Percentiles rank a stretch among this genome's conserved stretches.
Evolutionary conservation across 257 asterid species (phyloP).

Genomic region (Henckelia pumila): DNA sequence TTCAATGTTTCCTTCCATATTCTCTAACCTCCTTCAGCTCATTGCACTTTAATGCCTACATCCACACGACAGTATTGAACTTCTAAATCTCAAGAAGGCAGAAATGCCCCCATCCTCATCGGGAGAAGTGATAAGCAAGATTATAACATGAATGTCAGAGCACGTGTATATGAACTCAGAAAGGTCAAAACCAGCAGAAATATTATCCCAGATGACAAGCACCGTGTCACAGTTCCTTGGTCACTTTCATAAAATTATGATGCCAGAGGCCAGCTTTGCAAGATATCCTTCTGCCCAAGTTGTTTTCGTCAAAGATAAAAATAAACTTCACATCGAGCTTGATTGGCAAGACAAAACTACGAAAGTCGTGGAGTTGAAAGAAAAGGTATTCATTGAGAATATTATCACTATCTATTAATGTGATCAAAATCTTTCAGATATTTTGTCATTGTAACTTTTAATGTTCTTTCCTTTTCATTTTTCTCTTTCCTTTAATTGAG

Average conservation of each 20-base stretch:
- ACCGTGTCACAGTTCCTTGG: background rate
- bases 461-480: conserved; percentile 1
- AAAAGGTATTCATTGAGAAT: background rate
- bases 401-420: background rate
- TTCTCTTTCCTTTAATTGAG: conserved; percentile 1
- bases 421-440: background rate
- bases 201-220: background rate
- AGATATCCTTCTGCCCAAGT: background rate
- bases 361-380: background rate
- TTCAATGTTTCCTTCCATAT: background rate
- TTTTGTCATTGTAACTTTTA: background rate
- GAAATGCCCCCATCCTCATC: background rate
- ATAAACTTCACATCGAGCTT: background rate
- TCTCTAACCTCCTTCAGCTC: background rate
- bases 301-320: background rate
- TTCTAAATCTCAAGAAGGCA: background rate
- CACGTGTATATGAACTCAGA: background rate
- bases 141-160: background rate
- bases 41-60: background rate
- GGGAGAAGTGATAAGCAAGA: background rate
- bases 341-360: background rate
- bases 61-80: background rate
- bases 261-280: background rate
- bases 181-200: background rate
- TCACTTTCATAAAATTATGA: background rate